Evolutionary conservation across 108 stramenopile species (phyloP).

Genomic region (Cyclotella kingstonii): DNA sequence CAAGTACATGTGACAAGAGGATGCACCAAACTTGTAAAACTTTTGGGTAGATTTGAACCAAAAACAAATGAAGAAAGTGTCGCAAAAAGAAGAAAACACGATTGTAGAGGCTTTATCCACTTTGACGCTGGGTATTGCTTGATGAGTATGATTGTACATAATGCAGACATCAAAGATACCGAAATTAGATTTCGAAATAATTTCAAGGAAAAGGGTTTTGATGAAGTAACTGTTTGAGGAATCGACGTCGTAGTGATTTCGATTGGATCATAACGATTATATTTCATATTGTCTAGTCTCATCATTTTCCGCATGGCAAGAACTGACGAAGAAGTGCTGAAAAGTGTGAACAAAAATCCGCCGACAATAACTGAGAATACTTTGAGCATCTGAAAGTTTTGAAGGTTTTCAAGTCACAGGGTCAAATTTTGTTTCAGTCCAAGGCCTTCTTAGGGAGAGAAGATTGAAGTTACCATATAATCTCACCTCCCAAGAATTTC

Average conservation of each 20-base stretch:
- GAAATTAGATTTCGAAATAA: slow-evolving; percentile 52
- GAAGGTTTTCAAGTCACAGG: too few species aligned
- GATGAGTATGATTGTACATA: slow-evolving; percentile 27
- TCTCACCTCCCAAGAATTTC: slow-evolving; percentile 27
- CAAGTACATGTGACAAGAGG: slow-evolving; percentile 69
- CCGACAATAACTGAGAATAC: slow-evolving; percentile 53
- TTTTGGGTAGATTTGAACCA: slow-evolving; percentile 69
- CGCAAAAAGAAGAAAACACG: slow-evolving; percentile 52
- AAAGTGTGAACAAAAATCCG: slow-evolving; percentile 67
- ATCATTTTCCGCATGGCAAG: slow-evolving; percentile 41
- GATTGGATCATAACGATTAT: too few species aligned
- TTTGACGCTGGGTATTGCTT: slow-evolving; percentile 19
- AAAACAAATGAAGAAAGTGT: slow-evolving; percentile 70
- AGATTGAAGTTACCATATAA: not conserved
- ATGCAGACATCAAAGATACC: slow-evolving; percentile 36
- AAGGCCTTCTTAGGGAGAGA: not conserved
- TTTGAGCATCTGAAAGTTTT: slow-evolving; percentile 49
- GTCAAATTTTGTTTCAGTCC: too few species aligned
- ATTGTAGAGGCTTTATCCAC: slow-evolving; percentile 42
- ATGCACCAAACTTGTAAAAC: slow-evolving; percentile 61
- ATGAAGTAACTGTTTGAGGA: slow-evolving; percentile 14
- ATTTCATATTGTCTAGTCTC: not conserved
- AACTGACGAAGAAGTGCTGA: slow-evolving; percentile 59
- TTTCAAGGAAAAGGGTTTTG: slow-evolving; percentile 56
- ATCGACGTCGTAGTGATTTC: slow-evolving; percentile 6